Percentiles rank a stretch among this genome's conserved stretches.
Evolutionary conservation across 148 eudicot species (phyloP).

Genomic region (Cornus kousa): DNA sequence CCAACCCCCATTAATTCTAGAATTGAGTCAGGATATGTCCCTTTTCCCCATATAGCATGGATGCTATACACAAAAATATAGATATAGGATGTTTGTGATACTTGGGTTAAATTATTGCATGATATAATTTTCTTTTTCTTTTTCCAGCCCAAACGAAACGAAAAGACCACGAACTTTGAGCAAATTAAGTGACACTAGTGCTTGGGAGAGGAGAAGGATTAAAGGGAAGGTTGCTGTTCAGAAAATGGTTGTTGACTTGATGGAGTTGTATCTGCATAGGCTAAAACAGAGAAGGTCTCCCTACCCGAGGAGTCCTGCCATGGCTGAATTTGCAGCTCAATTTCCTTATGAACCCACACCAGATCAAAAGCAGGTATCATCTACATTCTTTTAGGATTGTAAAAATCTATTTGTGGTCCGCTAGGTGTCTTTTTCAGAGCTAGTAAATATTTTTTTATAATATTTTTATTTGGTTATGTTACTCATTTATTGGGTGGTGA

Average conservation of each 20-base stretch:
- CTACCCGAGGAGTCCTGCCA: constrained; percentile 63
- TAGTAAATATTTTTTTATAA: neutral
- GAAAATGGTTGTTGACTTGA: constrained; percentile 96
- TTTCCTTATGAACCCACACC: constrained; percentile 92
- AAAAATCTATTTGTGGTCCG: neutral
- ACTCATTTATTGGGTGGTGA: neutral
- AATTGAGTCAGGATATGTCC: too few relatives aligned
- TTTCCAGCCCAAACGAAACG: constrained; percentile 83
- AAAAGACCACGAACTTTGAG: constrained; percentile 72
- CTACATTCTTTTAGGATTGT: neutral
- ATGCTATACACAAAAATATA: neutral
- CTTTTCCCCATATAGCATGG: too few relatives aligned
- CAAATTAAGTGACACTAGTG: constrained; percentile 74
- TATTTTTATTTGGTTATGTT: neutral
- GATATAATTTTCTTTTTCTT: neutral
- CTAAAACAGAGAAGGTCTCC: constrained; percentile 86
- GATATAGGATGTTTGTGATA: neutral
- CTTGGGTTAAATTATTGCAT: neutral
- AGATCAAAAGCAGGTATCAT: constrained; percentile 80
- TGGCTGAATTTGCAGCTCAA: constrained; percentile 67
- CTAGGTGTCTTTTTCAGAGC: neutral
- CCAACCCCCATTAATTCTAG: too few relatives aligned
- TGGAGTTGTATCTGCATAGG: constrained; percentile 91
- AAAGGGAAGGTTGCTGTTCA: constrained; percentile 96
- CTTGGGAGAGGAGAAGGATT: constrained; percentile 88